Conservation (phyloP, 1,139 yeast genomes). For the Taphrina flavorubra region DNA sequence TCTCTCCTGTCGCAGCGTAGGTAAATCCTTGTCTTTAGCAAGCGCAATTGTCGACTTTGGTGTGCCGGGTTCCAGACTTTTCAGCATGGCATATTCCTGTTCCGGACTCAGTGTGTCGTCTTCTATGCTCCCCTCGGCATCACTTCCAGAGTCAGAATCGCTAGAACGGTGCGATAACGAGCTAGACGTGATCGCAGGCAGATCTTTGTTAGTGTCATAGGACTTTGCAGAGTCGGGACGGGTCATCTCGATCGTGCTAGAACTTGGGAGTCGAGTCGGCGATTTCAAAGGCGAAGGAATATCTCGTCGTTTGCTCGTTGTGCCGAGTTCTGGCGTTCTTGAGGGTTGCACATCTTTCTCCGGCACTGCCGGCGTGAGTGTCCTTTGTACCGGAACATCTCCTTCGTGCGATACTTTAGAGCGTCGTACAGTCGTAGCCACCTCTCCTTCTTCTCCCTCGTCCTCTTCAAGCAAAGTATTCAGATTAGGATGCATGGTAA, state of each 20-base stretch:
- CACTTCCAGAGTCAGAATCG: background rate
- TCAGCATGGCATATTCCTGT: slow-evolving; percentile 16
- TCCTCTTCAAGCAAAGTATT: slow-evolving; percentile 13
- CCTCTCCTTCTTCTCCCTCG: slow-evolving; percentile 1
- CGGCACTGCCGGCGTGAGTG: background rate
- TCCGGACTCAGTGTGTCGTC: slow-evolving; percentile 9
- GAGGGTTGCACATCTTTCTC: background rate
- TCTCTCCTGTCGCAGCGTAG: background rate
- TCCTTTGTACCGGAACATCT: background rate
- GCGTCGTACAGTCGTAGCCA: background rate
- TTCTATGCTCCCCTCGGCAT: background rate
- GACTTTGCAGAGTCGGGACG: slow-evolving; percentile 12
- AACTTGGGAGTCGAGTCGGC: background rate
- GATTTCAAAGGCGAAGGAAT: background rate
- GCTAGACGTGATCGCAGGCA: background rate
- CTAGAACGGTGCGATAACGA: background rate
- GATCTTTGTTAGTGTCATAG: slow-evolving; percentile 1
- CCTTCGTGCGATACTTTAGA: background rate
- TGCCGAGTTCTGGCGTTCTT: background rate
- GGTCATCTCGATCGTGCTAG: background rate
- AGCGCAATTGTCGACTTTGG: background rate
- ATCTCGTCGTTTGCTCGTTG: background rate
- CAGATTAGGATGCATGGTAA: background rate
- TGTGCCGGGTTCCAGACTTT: background rate
- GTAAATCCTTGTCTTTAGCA: background rate